phyloP scores from a whole-genome alignment of 1,284 basidiomycete genomes.

The Fomitopsis palustris region DNA sequence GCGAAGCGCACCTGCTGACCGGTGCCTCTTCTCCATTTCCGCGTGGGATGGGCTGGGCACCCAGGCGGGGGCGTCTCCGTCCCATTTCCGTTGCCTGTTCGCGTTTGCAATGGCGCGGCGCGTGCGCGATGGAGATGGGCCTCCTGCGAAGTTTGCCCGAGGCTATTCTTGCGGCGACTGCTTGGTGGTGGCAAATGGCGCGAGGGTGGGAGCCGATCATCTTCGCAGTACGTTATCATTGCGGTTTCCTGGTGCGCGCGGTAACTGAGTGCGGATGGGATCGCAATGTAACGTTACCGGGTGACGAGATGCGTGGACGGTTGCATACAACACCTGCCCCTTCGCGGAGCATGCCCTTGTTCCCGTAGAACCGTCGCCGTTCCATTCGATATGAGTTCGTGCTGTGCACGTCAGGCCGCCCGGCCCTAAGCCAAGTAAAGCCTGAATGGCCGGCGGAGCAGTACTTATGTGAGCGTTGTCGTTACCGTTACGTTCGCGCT shows the following conservation, averaged over 20 bases:
- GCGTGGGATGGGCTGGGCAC: not conserved
- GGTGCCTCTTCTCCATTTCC: not conserved
- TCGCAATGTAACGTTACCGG: not conserved
- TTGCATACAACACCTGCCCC: not conserved
- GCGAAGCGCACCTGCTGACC: slow-evolving; percentile 1
- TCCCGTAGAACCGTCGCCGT: not conserved
- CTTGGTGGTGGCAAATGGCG: not conserved
- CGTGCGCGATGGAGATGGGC: not conserved
- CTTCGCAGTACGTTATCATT: not conserved
- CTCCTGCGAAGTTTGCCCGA: not conserved
- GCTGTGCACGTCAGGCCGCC: not conserved
- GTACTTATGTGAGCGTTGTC: not conserved
- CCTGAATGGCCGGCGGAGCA: not conserved
- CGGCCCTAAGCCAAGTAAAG: not conserved
- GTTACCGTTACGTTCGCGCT: not conserved
- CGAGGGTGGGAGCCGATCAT: not conserved
- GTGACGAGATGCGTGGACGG: not conserved
- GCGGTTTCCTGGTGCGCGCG: not conserved
- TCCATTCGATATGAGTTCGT: not conserved
- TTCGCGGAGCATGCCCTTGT: not conserved
- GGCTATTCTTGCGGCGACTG: not conserved
- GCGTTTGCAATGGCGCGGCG: not conserved
- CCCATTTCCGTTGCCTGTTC: not conserved
- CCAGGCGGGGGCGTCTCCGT: not conserved
- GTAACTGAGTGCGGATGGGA: not conserved